Evolutionary conservation across 2,329 filamentous ascomycete genomes (phyloP).

Genomic region (Ascochyta rabiei): DNA sequence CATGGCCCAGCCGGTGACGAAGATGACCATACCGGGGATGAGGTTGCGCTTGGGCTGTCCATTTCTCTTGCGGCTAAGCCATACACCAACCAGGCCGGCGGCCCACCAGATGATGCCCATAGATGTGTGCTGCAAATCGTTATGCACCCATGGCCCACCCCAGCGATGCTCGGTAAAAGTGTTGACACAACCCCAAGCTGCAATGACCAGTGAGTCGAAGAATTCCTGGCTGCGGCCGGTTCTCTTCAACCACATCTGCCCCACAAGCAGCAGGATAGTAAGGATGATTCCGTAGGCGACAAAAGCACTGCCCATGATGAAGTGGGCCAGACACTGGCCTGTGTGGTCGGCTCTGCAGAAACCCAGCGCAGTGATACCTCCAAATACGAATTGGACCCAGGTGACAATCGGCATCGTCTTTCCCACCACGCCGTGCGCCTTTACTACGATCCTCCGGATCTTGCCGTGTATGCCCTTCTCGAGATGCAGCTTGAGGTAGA

Average conservation of each 20-base stretch:
- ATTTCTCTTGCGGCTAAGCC: slow-evolving; percentile 83
- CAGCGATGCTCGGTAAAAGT: slow-evolving; percentile 98
- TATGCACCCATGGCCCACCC: slow-evolving; percentile 86
- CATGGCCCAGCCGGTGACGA: slow-evolving; percentile 96
- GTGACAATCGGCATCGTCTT: slow-evolving; percentile 84
- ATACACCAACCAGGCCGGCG: slow-evolving; percentile 87
- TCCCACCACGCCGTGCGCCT: slow-evolving; percentile 79
- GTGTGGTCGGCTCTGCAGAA: slow-evolving; percentile 92
- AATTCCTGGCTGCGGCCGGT: slow-evolving; percentile 93
- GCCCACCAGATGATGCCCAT: slow-evolving; percentile 99
- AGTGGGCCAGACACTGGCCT: slow-evolving; percentile 93
- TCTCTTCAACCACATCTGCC: slow-evolving; percentile 82
- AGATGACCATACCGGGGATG: slow-evolving; percentile 86
- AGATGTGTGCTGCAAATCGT: slow-evolving; percentile 97
- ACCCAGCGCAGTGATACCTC: slow-evolving; percentile 87
- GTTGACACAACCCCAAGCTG: slow-evolving; percentile 95
- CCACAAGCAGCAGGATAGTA: slow-evolving; percentile 83
- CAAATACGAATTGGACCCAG: slow-evolving; percentile 96
- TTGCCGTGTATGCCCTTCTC: slow-evolving; percentile 81
- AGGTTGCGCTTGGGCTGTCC: slow-evolving; percentile 91
- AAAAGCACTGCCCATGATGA: slow-evolving; percentile 98
- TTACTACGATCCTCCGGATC: slow-evolving; percentile 74
- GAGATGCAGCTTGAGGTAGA: slow-evolving; percentile 89
- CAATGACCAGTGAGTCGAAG: slow-evolving; percentile 90
- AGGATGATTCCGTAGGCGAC: slow-evolving; percentile 91